Conservation (phyloP, 2,329 filamentous ascomycete genomes). For the Fusarium protoensiforme region DNA sequence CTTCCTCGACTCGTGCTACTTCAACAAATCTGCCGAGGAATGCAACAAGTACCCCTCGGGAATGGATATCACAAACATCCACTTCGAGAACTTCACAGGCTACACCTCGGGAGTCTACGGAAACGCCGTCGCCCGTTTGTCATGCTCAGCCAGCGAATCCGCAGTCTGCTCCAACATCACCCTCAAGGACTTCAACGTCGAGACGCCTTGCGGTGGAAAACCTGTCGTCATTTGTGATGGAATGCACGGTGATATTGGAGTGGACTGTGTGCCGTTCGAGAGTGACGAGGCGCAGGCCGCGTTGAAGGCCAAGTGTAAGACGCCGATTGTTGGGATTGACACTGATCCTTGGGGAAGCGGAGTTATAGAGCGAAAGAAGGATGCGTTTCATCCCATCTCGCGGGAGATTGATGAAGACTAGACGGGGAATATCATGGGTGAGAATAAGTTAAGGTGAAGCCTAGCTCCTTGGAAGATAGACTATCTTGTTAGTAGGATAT, state of each 20-base stretch:
- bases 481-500: too few species aligned
- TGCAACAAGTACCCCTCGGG: conserved; percentile 65
- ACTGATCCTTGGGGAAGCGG: conserved; percentile 7
- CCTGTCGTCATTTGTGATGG: conserved; percentile 31
- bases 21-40: conserved; percentile 61
- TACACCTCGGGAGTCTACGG: conserved; percentile 67
- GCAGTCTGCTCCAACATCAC: conserved; percentile 67
- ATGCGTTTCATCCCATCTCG: conserved; percentile 7
- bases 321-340: conserved; percentile 11
- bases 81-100: conserved; percentile 68
- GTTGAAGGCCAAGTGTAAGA: conserved; percentile 13
- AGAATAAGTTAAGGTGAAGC: not conserved
- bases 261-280: conserved; percentile 26
- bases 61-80: conserved; percentile 69
- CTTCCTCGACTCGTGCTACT: conserved; percentile 72
- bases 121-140: conserved; percentile 63
- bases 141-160: conserved; percentile 62
- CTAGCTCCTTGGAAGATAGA: not conserved
- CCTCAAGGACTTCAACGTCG: conserved; percentile 64
- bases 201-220: conserved; percentile 1
- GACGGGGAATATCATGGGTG: not conserved
- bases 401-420: not conserved
- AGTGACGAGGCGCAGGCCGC: conserved; percentile 17
- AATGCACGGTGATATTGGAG: conserved; percentile 16
- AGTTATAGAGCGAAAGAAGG: conserved; percentile 2